Evolutionary conservation across 352 stramenopile species (phyloP), one percentile per base, ranked within the genome.

Genomic region (Phytophthora gonapodyides): DNA sequence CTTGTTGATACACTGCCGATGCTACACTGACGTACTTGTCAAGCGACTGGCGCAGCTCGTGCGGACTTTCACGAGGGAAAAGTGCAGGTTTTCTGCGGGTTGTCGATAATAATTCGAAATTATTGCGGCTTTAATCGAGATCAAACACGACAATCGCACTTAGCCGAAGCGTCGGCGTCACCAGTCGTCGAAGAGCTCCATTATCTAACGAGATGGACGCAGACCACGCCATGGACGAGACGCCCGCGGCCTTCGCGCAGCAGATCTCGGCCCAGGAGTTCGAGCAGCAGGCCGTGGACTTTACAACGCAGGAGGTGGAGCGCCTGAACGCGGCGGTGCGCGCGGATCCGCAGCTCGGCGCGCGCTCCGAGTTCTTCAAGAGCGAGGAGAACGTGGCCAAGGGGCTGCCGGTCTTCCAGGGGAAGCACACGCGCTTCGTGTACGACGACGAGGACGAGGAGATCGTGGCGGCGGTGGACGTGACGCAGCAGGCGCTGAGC

Each of bases 401-500:
- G 17, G 82, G 82, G 6, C 73, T 91, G 31, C 82, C 82, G 1
- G 75, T 91, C 11, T 91, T 91, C 63, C 82, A 89, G 64, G 82
- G 82, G 27, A 88, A 82, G 59, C 82, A 91, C 78, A 91, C 80
- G 67, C 80, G 82, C 31, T 91, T 92, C 41, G 73, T 92, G 48
- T 92, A 92, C 70, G 83, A 92, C 53, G 77, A 88, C 11, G 78
- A 87, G 7, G 80, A 89, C 1, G 73, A 86, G 8, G 75, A 86
- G 56, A 89, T 92, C 58, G 66, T 89, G 34, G 79, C 49, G 7
- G 80, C 71, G 1, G 72, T 91, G 19, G 82, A 91, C 56, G 80
- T 88, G 48, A 89, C 80, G 46, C 52, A 88, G 47, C 57, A 84
- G 62, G 73, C 77, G 47, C 51, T 85, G 49, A 64, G 45, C n/a